Conservation (phyloP, 208 protist genomes). For the Sergeia podlipaevii region DNA sequence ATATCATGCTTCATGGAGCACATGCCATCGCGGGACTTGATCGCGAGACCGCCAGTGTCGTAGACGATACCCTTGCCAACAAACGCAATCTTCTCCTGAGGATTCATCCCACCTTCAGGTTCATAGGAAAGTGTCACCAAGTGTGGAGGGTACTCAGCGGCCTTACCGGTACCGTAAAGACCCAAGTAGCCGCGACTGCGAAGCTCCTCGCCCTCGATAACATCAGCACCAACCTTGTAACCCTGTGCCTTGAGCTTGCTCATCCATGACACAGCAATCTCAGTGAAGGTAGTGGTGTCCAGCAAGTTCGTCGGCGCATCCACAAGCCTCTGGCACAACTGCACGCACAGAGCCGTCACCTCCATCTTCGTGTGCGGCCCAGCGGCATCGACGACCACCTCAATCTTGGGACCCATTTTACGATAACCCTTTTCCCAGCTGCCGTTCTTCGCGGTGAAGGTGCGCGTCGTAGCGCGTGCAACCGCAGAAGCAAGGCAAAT, state of each 20-base stretch:
- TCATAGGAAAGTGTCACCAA: constrained; percentile 81
- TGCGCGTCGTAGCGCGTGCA: constrained; percentile 45
- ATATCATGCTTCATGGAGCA: constrained; percentile 91
- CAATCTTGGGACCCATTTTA: constrained; percentile 21
- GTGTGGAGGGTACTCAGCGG: constrained; percentile 75
- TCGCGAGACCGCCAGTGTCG: constrained; percentile 86
- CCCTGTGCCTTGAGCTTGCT: constrained; percentile 30
- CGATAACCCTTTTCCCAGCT: constrained; percentile 39
- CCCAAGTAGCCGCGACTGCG: constrained; percentile 80
- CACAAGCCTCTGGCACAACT: constrained; percentile 81
- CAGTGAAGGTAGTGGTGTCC: constrained; percentile 79
- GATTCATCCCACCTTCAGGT: constrained; percentile 35
- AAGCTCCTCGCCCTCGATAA: constrained; percentile 77
- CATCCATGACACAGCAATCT: constrained; percentile 49
- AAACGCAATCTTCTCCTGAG: constrained; percentile 64
- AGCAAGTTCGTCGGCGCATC: constrained; percentile 83
- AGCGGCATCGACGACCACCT: constrained; percentile 35
- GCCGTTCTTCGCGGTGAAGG: constrained; percentile 66
- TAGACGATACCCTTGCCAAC: constrained; percentile 93
- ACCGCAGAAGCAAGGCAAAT: constrained; percentile 43
- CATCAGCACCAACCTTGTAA: constrained; percentile 24
- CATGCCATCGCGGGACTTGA: constrained; percentile 82
- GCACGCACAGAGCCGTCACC: constrained; percentile 29
- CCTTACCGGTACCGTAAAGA: constrained; percentile 81
- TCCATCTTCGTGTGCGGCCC: constrained; percentile 6